Evolutionary conservation across 768 basidiomycete species (phyloP).

Genomic region (Kwoniella botswanensis): DNA sequence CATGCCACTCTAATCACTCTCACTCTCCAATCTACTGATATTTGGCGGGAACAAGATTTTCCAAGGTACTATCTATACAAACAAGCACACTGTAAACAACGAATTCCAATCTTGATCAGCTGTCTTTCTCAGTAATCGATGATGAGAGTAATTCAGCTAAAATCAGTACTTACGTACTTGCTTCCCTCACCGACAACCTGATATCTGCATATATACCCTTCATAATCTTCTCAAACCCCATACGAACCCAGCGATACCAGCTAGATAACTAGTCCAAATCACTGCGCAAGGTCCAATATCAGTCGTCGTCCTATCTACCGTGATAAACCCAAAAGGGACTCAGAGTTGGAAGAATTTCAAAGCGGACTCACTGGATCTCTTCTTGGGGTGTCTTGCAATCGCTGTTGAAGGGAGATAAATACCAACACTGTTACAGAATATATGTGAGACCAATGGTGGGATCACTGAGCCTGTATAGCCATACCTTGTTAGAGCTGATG

Average conservation of each 20-base stretch:
- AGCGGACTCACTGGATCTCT: constrained; percentile 63
- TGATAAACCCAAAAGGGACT: constrained; percentile 40
- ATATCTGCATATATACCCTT: neutral
- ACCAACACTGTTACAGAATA: constrained; percentile 95
- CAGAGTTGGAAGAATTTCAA: constrained; percentile 38
- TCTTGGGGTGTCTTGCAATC: constrained; percentile 63
- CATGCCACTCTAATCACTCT: too few species aligned
- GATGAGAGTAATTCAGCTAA: neutral
- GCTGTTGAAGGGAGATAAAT: constrained; percentile 73
- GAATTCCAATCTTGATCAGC: too few species aligned
- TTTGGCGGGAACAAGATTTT: too few species aligned
- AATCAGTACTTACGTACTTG: neutral
- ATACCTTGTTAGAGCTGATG: neutral
- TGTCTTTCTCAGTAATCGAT: too few species aligned
- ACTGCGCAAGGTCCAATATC: constrained; percentile 58
- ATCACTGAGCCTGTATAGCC: constrained; percentile 65
- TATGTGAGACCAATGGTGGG: constrained; percentile 77
- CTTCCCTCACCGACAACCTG: neutral
- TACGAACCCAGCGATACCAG: constrained; percentile 67
- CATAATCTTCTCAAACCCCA: constrained; percentile 18
- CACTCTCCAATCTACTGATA: too few species aligned
- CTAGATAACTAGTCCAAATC: constrained; percentile 65
- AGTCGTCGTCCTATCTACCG: neutral
- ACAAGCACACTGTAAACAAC: too few species aligned
- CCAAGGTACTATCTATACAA: too few species aligned